Evolutionary conservation across 306 rosid genomes (phyloP).

Genomic region (Acacia crassicarpa): DNA sequence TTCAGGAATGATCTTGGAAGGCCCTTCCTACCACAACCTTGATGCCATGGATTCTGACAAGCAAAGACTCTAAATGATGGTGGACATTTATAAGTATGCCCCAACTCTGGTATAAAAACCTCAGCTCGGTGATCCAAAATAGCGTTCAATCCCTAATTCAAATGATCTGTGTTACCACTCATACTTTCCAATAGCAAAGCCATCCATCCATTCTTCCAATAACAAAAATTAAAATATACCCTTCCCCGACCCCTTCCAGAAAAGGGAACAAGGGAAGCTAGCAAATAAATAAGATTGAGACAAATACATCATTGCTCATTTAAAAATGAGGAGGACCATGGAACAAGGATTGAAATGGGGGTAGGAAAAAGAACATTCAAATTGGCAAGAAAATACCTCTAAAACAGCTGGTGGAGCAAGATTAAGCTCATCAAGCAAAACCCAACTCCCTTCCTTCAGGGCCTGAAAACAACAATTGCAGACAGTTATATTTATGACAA

Average conservation of each 20-base stretch:
- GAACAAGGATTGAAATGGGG: not conserved
- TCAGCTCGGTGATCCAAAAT: constrained; percentile 98
- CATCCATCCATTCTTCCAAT: not conserved
- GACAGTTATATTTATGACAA: constrained; percentile 26
- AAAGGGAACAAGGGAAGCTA: not conserved
- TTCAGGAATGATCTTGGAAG: constrained; percentile 94
- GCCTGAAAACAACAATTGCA: constrained; percentile 58
- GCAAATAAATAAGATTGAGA: not conserved
- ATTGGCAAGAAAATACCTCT: constrained; percentile 52
- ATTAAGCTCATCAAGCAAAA: constrained; percentile 95
- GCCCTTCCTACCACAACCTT: constrained; percentile 96
- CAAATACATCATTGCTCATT: not conserved
- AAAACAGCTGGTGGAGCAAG: constrained; percentile 96
- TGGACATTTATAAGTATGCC: constrained; percentile 79
- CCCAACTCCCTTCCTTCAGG: constrained; percentile 93
- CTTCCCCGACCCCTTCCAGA: not conserved
- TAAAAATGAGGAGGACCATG: not conserved
- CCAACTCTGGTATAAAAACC: constrained; percentile 92
- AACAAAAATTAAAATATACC: not conserved
- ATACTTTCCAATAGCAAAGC: constrained; percentile 6
- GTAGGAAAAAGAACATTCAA: not conserved
- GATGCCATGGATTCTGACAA: constrained; percentile 91
- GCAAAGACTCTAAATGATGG: constrained; percentile 89
- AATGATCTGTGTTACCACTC: constrained; percentile 21
- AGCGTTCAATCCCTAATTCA: constrained; percentile 85